Evolutionary conservation across 352 stramenopile genomes (phyloP).

Genomic region (Globisporangium uncinulatum): DNA sequence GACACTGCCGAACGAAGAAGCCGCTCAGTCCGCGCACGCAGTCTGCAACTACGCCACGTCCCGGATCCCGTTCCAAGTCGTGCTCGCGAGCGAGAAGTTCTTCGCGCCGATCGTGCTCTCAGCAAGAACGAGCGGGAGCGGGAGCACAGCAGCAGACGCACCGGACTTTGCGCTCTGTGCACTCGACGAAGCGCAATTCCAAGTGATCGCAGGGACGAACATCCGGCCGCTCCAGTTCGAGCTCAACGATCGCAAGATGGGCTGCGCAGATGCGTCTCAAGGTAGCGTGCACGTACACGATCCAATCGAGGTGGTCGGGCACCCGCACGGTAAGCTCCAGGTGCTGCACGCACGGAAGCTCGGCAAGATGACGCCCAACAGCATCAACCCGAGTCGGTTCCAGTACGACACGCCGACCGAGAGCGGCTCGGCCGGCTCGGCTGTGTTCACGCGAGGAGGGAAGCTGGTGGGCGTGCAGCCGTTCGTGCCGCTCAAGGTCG

Average conservation of each 20-base stretch:
- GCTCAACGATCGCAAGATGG: conserved; percentile 56
- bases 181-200: conserved; percentile 47
- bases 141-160: conserved; percentile 3
- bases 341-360: conserved; percentile 35
- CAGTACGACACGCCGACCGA: conserved; percentile 42
- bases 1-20: conserved; percentile 35
- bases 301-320: conserved; percentile 45
- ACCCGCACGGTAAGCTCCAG: conserved; percentile 53
- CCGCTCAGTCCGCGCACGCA: conserved; percentile 28
- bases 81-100: conserved; percentile 42
- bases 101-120: conserved; percentile 33
- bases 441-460: conserved; percentile 51
- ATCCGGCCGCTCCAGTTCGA: conserved; percentile 39
- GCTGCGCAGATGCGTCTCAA: conserved; percentile 19
- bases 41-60: conserved; percentile 49
- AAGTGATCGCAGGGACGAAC: conserved; percentile 32
- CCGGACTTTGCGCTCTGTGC: conserved; percentile 48
- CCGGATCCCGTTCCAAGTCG: conserved; percentile 36
- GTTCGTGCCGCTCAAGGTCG: conserved; percentile 30
- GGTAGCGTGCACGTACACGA: conserved; percentile 18
- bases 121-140: not conserved
- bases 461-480: conserved; percentile 52
- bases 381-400: conserved; percentile 44
- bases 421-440: conserved; percentile 27
- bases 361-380: conserved; percentile 35